Conservation (phyloP, 129 eudicot species). For the Tanacetum coccineum region DNA sequence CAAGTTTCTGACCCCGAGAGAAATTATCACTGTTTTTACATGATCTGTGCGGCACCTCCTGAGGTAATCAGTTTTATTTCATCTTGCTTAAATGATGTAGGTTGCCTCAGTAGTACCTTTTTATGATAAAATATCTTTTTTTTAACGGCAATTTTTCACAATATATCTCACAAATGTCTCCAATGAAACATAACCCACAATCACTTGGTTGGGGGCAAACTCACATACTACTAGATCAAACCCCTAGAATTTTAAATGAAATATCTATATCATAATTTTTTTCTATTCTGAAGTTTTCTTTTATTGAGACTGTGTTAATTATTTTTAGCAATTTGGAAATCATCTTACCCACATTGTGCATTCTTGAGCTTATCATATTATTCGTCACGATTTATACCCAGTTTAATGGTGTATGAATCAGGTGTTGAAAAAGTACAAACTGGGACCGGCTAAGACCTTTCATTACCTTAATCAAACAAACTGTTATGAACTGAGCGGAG, state of each 20-base stretch:
- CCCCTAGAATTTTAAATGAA: no score
- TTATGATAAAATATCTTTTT: not conserved
- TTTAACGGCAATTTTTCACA: no score
- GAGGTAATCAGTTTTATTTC: conserved; percentile 43
- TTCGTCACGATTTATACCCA: not conserved
- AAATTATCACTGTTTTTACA: conserved; percentile 85
- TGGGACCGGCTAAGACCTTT: conserved; percentile 61
- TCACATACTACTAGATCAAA: no score
- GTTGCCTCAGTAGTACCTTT: not conserved
- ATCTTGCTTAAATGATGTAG: not conserved
- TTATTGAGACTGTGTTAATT: not conserved
- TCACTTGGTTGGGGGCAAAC: no score
- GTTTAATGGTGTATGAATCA: conserved; percentile 10
- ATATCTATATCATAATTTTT: no score
- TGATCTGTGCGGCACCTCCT: conserved; percentile 85
- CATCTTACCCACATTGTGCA: not conserved
- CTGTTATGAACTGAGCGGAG: conserved; percentile 56
- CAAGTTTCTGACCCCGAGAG: conserved; percentile 89
- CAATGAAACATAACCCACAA: no score
- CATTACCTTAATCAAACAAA: conserved; percentile 88
- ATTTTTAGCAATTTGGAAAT: conserved; percentile 2
- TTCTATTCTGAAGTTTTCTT: no score
- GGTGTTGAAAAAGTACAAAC: conserved; percentile 62
- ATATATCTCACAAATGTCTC: no score
- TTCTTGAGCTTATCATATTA: conserved; percentile 11